A percentile compares a stretch with the other conserved stretches of the same genome.
Evolutionary conservation across 441 rosid species (phyloP).

Genomic region (Geranium incanum): DNA sequence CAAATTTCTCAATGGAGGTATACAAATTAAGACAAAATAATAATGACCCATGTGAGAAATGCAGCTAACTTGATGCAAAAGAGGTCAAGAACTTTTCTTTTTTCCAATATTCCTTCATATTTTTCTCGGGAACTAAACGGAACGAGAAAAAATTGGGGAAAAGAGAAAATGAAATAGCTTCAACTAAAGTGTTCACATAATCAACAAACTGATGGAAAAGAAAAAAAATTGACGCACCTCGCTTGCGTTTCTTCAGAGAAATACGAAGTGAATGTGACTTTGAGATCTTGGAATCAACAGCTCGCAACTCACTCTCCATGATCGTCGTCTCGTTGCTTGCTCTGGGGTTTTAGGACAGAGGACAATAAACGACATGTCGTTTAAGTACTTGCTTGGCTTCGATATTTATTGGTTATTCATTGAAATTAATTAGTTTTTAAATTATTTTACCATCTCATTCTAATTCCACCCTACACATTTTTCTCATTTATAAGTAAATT

Average conservation of each 20-base stretch:
- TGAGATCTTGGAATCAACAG: not conserved
- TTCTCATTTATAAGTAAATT: too few relatives aligned
- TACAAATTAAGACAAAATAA: not conserved
- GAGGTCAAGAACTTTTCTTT: not conserved
- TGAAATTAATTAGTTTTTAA: not conserved
- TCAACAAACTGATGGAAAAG: not conserved
- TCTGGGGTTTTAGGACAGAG: not conserved
- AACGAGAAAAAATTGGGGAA: not conserved
- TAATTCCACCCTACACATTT: too few relatives aligned
- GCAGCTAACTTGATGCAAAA: not conserved
- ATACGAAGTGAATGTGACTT: not conserved
- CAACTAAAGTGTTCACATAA: not conserved
- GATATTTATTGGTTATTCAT: not conserved
- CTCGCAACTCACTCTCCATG: not conserved
- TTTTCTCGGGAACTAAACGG: conserved; percentile 3
- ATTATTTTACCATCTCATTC: too few relatives aligned
- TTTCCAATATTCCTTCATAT: not conserved
- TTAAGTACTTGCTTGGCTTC: not conserved
- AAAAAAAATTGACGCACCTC: not conserved
- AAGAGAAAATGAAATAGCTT: not conserved
- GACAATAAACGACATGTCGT: not conserved
- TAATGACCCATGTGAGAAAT: not conserved
- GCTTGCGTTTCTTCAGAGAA: not conserved
- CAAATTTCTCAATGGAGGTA: not conserved
- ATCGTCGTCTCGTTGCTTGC: not conserved